Evolutionary conservation across 345 rosid genomes (phyloP), one percentile per base, ranked within the genome.

Genomic region (Hypericum androsaemum): DNA sequence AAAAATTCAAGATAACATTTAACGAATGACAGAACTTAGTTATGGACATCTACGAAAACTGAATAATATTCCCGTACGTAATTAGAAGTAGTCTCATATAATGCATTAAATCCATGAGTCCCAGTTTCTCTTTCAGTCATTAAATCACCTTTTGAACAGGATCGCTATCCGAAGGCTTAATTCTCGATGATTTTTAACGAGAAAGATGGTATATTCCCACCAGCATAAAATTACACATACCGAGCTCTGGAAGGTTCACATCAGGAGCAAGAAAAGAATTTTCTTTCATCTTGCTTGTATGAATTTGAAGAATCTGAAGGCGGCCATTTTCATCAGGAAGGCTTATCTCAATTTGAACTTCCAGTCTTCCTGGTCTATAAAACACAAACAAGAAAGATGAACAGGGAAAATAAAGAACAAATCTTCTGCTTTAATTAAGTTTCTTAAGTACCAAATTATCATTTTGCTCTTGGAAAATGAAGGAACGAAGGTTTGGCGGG

Each of bases 241-340:
- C 97, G 57, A 88, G 90, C 67, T 82, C 97, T 56, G 76, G 79
- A 59, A 94, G 95, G 66, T 69, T 80, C 50, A 94, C 80, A 73
- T 86, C 97, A 67, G 74, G 72, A 57, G 88, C 77, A 66, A 94
- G 87, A 70, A 94, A 94, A 61, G 99, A 94, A 66, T 79, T 86
- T 65, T 86, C 99, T 71, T 82, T 94, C 99, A 94, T 94, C 75
- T 83, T 94, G 76, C 77, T 94, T 36, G 99, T 94, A 67, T 88
- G 97, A 74, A 94, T 94, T 65, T 94, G 82, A 71, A 94, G 89
- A 64, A 94, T 94, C 71, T 88, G 99, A 56, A 88, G 53, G 17
- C 97, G 99, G 7, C 99, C 99, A 62, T 76, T 75, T 80, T 94
- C 99, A 79, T 94, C 95, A 13, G 95, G 99, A 79, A 94, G 99